phyloP scores from a whole-genome alignment of 257 asterid genomes.

The Penstemon barbatus region DNA sequence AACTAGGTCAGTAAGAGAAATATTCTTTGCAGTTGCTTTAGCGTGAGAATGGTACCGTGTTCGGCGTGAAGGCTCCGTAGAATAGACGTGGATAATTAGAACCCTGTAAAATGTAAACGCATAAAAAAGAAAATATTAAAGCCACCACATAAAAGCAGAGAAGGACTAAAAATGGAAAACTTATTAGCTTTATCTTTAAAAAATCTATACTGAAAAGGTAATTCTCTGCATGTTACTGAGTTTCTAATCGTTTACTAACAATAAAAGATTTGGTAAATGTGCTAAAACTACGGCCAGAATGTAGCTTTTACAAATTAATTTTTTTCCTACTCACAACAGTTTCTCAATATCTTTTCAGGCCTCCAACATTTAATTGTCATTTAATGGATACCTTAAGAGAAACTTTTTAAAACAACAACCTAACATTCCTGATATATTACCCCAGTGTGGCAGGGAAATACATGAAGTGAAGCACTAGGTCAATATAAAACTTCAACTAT shows the following conservation, averaged over 20 bases:
- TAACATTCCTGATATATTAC: too few species aligned
- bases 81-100: conserved; percentile 72
- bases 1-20: conserved; percentile 2
- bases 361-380: too few species aligned
- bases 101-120: conserved; percentile 43
- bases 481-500: too few species aligned
- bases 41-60: conserved; percentile 51
- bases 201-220: neutral
- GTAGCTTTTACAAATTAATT: neutral
- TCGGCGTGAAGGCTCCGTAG: conserved; percentile 82
- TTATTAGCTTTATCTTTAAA: neutral
- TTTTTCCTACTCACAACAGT: too few species aligned
- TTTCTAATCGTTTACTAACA: neutral
- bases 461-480: too few species aligned
- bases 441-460: too few species aligned
- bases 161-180: conserved; percentile 10
- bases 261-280: neutral
- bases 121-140: conserved; percentile 10
- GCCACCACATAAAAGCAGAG: conserved; percentile 15
- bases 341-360: neutral
- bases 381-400: too few species aligned
- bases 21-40: conserved; percentile 9
- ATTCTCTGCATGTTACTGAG: neutral
- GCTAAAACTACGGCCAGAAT: neutral
- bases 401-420: too few species aligned